Evolutionary conservation across 2,329 filamentous ascomycete genomes (phyloP).

Genomic region (Fusarium miscanthi): DNA sequence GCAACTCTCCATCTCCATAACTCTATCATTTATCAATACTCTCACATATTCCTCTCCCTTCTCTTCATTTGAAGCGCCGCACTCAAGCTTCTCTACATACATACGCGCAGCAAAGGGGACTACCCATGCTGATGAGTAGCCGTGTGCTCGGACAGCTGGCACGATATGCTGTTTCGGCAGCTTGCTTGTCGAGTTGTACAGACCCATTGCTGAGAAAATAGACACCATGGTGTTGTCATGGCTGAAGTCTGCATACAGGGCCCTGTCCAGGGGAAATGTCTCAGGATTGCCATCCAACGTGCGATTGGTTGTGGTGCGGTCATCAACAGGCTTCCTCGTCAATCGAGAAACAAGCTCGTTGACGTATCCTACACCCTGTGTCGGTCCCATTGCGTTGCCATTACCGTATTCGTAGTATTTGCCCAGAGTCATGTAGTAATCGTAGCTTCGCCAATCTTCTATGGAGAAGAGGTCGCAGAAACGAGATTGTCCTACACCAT

Average conservation of each 20-base stretch:
- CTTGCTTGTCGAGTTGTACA: constrained; percentile 75
- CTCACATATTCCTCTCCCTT: constrained; percentile 80
- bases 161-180: constrained; percentile 63
- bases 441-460: constrained; percentile 80
- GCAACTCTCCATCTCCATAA: constrained; percentile 78
- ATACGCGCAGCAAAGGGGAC: constrained; percentile 85
- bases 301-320: constrained; percentile 79
- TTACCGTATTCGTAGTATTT: constrained; percentile 87
- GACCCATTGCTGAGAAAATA: constrained; percentile 79
- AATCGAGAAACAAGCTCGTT: constrained; percentile 89
- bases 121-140: constrained; percentile 80
- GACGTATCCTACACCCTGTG: constrained; percentile 86
- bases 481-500: constrained; percentile 64
- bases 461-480: constrained; percentile 83
- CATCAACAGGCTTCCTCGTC: constrained; percentile 73
- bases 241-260: constrained; percentile 88
- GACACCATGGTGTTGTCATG: constrained; percentile 90
- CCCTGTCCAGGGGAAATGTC: constrained; percentile 78
- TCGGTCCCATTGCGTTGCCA: constrained; percentile 82
- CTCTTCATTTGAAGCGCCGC: constrained; percentile 68
- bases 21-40: constrained; percentile 84
- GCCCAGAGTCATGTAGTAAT: constrained; percentile 81
- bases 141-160: constrained; percentile 65
- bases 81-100: constrained; percentile 90
- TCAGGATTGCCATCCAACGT: constrained; percentile 75